Evolutionary conservation across 2,329 filamentous ascomycete species (phyloP), one percentile per base, ranked within the genome.

Genomic region (Nemania bipapillata): DNA sequence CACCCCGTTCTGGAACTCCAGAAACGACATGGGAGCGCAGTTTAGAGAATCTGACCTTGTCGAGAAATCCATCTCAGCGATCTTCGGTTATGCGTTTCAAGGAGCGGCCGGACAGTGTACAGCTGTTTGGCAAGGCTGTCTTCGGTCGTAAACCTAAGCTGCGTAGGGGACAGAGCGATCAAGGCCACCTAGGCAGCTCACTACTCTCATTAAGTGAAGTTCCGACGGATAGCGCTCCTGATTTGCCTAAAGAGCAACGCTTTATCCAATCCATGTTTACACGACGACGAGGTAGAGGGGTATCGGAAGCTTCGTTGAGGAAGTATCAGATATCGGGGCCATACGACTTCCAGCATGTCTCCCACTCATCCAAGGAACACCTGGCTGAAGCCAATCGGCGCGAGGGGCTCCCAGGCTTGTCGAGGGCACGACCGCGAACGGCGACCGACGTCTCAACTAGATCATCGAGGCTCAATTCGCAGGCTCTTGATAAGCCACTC

Each of bases 301-400:
- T 57, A 20, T 66, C 66, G 32, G 71, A 70, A 47, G 55, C 52
- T 32, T 77, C 75, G 15, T 76, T 77, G 61, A 85, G 78, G 73
- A 84, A 82, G 70, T 75, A 85, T 57, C 83, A 85, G 62, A 91
- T 91, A 62, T 91, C 89, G 0, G 85, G 82, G 0, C 89, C 89
- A 2, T 90, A 89, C 78, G 90, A 90, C 80, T 91, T 91, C 69
- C 88, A 90, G 75, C 89, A 91, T 77, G 82, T 91, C 37, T 84
- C 86, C 3, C 88, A 90, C 75, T 87, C 85, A 12, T 80, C 83
- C 12, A 84, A 84, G 54, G 84, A 88, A 32, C 80, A 84, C 57
- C 66, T 85, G 2, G 78, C 83, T 3, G 80, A 80, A 30, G 73
- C 79, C 2, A 84, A 80, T 71, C 81, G 80, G 17, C 77, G 78